Evolutionary conservation across 1,139 yeast species (phyloP).

Genomic region (Wickerhamomyces sp.): DNA sequence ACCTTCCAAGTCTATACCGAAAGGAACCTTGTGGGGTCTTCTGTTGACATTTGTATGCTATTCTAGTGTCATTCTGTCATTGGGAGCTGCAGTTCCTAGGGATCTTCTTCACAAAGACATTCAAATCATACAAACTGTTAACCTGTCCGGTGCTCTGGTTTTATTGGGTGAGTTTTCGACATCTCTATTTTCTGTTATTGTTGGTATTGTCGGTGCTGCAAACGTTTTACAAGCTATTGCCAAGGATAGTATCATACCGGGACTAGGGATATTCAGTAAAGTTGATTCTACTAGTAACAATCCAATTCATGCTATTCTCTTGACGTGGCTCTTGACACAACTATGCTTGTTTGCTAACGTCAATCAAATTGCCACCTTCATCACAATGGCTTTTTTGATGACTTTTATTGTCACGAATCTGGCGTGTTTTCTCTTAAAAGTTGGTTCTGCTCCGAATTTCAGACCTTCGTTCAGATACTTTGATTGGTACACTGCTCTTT

Average conservation of each 20-base stretch:
- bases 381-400: constrained; percentile 95
- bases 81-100: constrained; percentile 80
- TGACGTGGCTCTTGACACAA: constrained; percentile 83
- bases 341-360: constrained; percentile 81
- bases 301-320: constrained; percentile 57
- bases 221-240: constrained; percentile 87
- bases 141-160: constrained; percentile 61
- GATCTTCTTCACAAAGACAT: constrained; percentile 69
- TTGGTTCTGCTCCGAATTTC: constrained; percentile 95
- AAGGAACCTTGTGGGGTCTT: constrained; percentile 83
- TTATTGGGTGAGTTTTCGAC: constrained; percentile 89
- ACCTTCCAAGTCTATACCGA: constrained; percentile 86
- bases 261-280: constrained; percentile 53
- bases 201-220: constrained; percentile 95
- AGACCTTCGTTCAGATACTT: constrained; percentile 91
- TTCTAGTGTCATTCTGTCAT: constrained; percentile 65
- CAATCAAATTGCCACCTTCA: constrained; percentile 89
- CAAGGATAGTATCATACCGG: constrained; percentile 79
- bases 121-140: constrained; percentile 79
- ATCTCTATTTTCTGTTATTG: constrained; percentile 83
- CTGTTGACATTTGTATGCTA: constrained; percentile 70
- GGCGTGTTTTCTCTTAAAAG: constrained; percentile 81
- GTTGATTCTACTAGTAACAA: constrained; percentile 37
- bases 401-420: constrained; percentile 90
- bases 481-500: constrained; percentile 72